A percentile compares a stretch with the other conserved stretches of the same genome.
These are phyloP conservation scores for Abelmoschus esculentus DNA, from an alignment of 345 rosid species.

Conservation along the genomic window DNA sequence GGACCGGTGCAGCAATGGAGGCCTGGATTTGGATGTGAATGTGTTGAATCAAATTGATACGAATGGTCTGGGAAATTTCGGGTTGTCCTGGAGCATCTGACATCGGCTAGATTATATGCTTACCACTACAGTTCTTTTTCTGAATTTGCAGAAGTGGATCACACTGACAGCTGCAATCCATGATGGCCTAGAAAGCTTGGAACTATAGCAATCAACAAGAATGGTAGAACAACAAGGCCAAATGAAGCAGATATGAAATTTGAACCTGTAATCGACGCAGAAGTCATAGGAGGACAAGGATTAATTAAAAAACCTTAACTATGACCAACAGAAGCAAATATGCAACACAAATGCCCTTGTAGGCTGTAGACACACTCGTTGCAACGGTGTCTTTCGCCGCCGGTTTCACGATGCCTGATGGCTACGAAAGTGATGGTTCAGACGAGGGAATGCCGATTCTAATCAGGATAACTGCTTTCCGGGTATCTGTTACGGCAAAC, in stretches of 20 bases:
- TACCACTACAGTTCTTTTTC: not conserved
- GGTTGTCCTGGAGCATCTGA: not conserved
- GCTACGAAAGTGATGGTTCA: not conserved
- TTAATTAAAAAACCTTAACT: slow-evolving; percentile 7
- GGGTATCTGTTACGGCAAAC: not conserved
- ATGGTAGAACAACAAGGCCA: not conserved
- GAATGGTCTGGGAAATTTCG: slow-evolving; percentile 16
- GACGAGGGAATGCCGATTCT: not conserved
- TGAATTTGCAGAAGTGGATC: not conserved
- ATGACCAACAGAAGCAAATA: not conserved
- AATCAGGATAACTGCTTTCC: not conserved
- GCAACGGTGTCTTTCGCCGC: slow-evolving; percentile 6
- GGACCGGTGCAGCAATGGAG: slow-evolving; percentile 24
- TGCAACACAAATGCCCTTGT: slow-evolving; percentile 28
- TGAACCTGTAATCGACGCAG: not conserved
- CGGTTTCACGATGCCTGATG: not conserved
- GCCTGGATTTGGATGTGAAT: not conserved
- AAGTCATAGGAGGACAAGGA: not conserved
- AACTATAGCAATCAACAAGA: not conserved
- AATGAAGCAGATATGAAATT: not conserved
- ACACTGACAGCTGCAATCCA: not conserved
- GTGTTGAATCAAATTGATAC: not conserved
- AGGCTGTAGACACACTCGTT: slow-evolving; percentile 1
- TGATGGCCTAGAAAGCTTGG: not conserved
- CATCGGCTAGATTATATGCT: not conserved